Percentiles rank a stretch among this genome's conserved stretches.
Conservation (phyloP, 2,329 filamentous ascomycete species). For the Colletotrichum graminicola region DNA sequence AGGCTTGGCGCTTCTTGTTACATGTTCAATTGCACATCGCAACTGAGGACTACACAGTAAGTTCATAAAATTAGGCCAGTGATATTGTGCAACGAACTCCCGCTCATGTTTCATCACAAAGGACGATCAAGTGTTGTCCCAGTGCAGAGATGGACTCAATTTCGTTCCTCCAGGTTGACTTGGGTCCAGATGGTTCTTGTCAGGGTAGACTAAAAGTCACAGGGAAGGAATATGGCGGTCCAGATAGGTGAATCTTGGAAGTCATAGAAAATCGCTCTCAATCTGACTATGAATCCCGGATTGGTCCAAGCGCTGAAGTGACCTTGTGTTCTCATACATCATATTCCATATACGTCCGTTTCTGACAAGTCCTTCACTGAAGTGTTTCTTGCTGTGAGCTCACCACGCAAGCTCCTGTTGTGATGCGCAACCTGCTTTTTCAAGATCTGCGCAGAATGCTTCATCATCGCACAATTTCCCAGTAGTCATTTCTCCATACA, state of each 20-base stretch:
- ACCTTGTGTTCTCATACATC: neutral
- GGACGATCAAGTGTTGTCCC: neutral
- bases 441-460: slow-evolving; percentile 47
- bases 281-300: neutral
- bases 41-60: neutral
- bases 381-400: neutral
- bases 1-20: neutral
- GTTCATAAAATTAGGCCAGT: neutral
- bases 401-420: slow-evolving; percentile 44
- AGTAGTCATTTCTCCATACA: slow-evolving; percentile 45
- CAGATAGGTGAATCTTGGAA: neutral
- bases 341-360: neutral
- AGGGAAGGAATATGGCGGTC: too few relatives aligned
- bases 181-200: neutral
- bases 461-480: slow-evolving; percentile 47
- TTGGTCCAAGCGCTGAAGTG: neutral
- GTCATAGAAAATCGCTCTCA: neutral
- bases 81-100: neutral
- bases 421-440: slow-evolving; percentile 35
- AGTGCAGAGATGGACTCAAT: too few relatives aligned
- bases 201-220: rapidly evolving
- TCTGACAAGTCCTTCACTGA: neutral
- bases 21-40: neutral
- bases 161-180: neutral
- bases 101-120: neutral